Percentiles rank a stretch among this genome's conserved stretches.
Conservation (phyloP, 2,329 filamentous ascomycete genomes). For the Fonsecaea monophora region DNA sequence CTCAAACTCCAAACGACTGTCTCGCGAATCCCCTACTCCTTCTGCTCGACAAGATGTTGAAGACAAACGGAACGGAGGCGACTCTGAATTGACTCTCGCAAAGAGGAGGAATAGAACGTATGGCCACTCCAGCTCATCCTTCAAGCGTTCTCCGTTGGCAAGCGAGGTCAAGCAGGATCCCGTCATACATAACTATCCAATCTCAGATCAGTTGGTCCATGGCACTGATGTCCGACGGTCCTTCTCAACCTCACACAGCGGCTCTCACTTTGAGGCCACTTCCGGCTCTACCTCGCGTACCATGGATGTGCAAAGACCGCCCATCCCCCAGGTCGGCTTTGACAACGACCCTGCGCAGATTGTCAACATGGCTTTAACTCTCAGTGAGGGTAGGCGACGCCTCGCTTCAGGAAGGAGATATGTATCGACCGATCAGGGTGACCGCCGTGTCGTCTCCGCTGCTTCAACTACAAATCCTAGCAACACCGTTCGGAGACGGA, state of each 20-base stretch:
- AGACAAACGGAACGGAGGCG: slow-evolving; percentile 51
- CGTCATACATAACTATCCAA: slow-evolving; percentile 26
- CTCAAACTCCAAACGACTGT: slow-evolving; percentile 45
- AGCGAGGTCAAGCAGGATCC: slow-evolving; percentile 39
- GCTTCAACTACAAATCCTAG: slow-evolving; percentile 27
- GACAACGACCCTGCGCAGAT: slow-evolving; percentile 86
- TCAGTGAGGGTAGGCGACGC: slow-evolving; percentile 79
- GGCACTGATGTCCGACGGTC: slow-evolving; percentile 28
- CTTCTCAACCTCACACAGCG: slow-evolving; percentile 24
- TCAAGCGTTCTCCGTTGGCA: slow-evolving; percentile 44
- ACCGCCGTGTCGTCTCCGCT: slow-evolving; percentile 32
- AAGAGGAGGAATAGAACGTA: slow-evolving; percentile 49
- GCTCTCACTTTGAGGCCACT: slow-evolving; percentile 16
- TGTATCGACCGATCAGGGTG: slow-evolving; percentile 45
- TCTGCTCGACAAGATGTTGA: slow-evolving; percentile 44
- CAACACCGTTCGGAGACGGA: slow-evolving; percentile 25
- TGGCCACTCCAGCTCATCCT: slow-evolving; percentile 45
- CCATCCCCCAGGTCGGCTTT: slow-evolving; percentile 47
- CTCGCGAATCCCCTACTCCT: slow-evolving; percentile 40
- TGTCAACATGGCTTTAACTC: slow-evolving; percentile 86
- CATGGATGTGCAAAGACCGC: slow-evolving; percentile 12
- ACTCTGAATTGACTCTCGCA: slow-evolving; percentile 44
- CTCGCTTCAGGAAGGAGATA: slow-evolving; percentile 60
- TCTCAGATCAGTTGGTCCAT: slow-evolving; percentile 17
- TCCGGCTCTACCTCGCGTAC: slow-evolving; percentile 22